Conservation (phyloP, 2,329 filamentous ascomycete species). For the Curvularia sp. region DNA sequence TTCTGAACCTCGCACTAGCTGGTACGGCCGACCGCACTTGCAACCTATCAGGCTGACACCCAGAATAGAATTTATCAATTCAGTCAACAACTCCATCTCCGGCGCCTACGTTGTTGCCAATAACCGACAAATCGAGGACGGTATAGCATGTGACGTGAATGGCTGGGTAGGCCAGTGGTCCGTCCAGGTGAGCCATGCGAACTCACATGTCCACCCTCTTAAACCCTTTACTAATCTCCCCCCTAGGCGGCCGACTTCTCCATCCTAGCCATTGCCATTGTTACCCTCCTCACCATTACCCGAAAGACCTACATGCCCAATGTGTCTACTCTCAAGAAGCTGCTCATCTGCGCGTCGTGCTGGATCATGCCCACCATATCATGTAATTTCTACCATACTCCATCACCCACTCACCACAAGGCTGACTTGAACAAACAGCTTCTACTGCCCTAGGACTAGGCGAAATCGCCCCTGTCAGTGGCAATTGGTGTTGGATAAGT, state of each 20-base stretch:
- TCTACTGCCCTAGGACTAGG: conserved; percentile 8
- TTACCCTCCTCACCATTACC: conserved; percentile 53
- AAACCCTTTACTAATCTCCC: neutral
- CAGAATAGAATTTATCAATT: conserved; percentile 42
- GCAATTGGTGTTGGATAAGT: conserved; percentile 19
- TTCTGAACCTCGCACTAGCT: conserved; percentile 34
- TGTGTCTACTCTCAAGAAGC: conserved; percentile 35
- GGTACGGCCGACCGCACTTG: conserved; percentile 12
- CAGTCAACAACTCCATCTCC: conserved; percentile 54
- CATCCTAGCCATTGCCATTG: conserved; percentile 56
- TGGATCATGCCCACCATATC: conserved; percentile 50
- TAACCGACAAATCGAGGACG: conserved; percentile 32
- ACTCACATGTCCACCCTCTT: neutral
- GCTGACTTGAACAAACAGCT: conserved; percentile 8
- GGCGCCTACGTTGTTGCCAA: conserved; percentile 48
- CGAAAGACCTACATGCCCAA: conserved; percentile 46
- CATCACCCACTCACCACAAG: neutral
- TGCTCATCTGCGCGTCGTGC: conserved; percentile 48
- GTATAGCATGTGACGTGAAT: conserved; percentile 52
- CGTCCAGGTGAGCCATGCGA: conserved; percentile 33
- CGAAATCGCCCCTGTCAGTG: conserved; percentile 10
- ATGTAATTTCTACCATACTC: neutral
- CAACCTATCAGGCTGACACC: neutral
- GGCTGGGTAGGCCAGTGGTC: conserved; percentile 57
- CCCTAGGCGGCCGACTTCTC: conserved; percentile 46